Conservation (phyloP, 257 asterid genomes). For the Euphrasia confusa region DNA sequence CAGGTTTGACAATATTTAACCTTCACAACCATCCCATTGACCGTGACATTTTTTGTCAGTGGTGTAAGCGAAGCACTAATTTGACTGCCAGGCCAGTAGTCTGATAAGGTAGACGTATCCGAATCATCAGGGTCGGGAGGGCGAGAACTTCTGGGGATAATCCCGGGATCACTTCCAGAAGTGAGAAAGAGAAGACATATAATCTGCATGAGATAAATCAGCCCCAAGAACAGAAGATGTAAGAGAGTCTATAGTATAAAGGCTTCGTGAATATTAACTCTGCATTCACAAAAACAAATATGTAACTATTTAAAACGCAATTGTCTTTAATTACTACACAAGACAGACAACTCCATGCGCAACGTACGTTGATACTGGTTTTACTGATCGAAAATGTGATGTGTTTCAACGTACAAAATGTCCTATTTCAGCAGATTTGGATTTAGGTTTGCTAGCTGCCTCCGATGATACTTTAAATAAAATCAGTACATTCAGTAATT, state of each 20-base stretch:
- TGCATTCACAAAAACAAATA: too few relatives aligned
- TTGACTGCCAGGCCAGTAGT: constrained; percentile 34
- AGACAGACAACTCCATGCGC: too few relatives aligned
- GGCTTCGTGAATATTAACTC: too few relatives aligned
- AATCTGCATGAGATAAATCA: constrained; percentile 29
- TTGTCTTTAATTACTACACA: too few relatives aligned
- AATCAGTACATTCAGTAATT: not conserved
- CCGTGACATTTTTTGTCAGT: constrained; percentile 47
- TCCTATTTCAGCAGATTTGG: not conserved
- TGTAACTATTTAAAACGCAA: too few relatives aligned
- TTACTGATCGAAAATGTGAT: too few relatives aligned
- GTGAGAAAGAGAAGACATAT: constrained; percentile 51
- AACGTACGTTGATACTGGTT: too few relatives aligned
- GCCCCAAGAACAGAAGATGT: not conserved
- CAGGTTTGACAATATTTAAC: constrained; percentile 75
- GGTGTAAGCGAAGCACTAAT: constrained; percentile 29
- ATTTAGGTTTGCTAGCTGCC: not conserved
- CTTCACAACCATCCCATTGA: constrained; percentile 55
- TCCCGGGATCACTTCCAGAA: constrained; percentile 75
- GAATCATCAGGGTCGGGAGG: constrained; percentile 47
- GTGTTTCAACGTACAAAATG: not conserved
- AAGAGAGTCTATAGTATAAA: not conserved
- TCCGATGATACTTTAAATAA: not conserved
- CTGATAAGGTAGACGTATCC: constrained; percentile 32
- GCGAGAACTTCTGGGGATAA: constrained; percentile 54